Conservation (phyloP, 2,329 filamentous ascomycete species). For the Sporothrix variecibatus region DNA sequence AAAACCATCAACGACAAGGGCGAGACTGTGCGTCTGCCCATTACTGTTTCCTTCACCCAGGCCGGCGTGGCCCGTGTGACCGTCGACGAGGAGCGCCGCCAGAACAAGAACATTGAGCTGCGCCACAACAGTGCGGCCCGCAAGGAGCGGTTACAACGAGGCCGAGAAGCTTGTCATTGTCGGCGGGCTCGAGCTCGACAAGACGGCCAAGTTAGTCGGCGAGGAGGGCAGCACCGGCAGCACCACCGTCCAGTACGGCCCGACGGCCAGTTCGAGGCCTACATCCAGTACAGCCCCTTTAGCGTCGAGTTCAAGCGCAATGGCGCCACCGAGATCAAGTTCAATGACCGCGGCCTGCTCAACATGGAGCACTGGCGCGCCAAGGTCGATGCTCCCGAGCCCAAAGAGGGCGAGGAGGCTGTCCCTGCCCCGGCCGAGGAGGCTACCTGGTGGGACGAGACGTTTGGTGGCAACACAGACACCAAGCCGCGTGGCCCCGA, state of each 20-base stretch:
- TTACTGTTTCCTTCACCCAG: conserved; percentile 85
- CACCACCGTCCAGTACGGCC: conserved; percentile 78
- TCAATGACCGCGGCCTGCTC: conserved; percentile 87
- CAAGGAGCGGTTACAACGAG: conserved; percentile 96
- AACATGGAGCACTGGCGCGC: conserved; percentile 96
- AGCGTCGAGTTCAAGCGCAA: conserved; percentile 83
- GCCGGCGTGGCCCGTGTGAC: conserved; percentile 85
- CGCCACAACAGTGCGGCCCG: conserved; percentile 79
- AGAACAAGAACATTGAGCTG: conserved; percentile 85
- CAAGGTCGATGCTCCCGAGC: conserved; percentile 68
- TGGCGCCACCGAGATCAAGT: conserved; percentile 76
- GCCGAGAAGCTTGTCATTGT: conserved; percentile 83
- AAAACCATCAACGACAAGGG: conserved; percentile 70
- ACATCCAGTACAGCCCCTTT: conserved; percentile 83
- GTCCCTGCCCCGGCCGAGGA: conserved; percentile 65
- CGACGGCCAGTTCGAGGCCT: conserved; percentile 72
- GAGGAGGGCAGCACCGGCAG: conserved; percentile 67
- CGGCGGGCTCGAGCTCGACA: conserved; percentile 74
- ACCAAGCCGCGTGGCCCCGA: conserved; percentile 93
- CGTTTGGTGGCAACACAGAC: conserved; percentile 93
- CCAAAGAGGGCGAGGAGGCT: conserved; percentile 53
- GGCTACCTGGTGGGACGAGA: conserved; percentile 97
- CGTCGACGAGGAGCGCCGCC: conserved; percentile 86
- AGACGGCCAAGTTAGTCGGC: conserved; percentile 70
- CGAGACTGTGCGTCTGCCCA: conserved; percentile 74